Evolutionary conservation across 306 rosid genomes (phyloP), one percentile per base, ranked within the genome.

Genomic region (Luffa acutangula): DNA sequence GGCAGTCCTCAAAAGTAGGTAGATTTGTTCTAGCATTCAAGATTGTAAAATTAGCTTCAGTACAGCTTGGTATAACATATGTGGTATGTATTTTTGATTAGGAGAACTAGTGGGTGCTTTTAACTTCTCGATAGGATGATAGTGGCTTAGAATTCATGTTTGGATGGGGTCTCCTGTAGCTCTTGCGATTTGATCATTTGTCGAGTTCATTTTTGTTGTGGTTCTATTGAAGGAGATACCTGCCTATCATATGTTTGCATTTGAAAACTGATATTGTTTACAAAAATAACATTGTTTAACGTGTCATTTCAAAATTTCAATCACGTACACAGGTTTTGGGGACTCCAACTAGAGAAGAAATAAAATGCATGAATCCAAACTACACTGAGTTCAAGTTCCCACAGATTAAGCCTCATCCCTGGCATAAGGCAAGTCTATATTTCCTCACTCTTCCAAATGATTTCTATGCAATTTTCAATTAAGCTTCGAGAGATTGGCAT

Each of bases 301-400:
- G 20, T 78, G 31, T 42, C 56, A 45, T 70, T 42, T 25, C 41
- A 71, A 71, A 20, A 71, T 71, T 71, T 80, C 54, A 57, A 75
- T 17, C 51, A 69, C 82, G 34, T 75, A 51, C 78, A 65, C 90
- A 95, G 98, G 97, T 95, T 86, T 87, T 95, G 90, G 98, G 98
- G 81, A 95, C 98, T 59, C 98, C 98, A 56, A 95, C 97, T 21
- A 92, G 98, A 81, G 98, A 95, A 83, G 98, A 95, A 96, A 95
- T 95, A 85, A 95, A 95, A 87, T 95, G 98, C 89, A 95, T 95
- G 98, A 95, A 95, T 85, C 98, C 98, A 80, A 95, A 95, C 82
- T 95, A 95, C 81, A 95, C 97, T 1, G 98, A 95, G 77, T 95
- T 92, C 79, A 95, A 95, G 83, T 95, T 95, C 87, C 98, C 98